Base-by-base conservation (phyloP, 129 eudicot genomes). In the Scalesia atractyloides region DNA sequence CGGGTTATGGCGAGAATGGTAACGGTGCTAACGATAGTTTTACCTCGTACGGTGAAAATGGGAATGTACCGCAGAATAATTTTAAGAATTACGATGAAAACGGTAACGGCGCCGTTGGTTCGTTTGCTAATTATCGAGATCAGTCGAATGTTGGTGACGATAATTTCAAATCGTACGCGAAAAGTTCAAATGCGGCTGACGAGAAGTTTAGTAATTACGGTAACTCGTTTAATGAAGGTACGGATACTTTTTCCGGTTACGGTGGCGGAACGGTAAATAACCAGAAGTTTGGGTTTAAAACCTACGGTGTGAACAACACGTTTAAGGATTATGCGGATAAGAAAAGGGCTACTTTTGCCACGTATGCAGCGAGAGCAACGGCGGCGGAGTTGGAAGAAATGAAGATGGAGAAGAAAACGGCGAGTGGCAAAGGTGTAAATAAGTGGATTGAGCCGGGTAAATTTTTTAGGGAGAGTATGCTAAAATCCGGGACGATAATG, bases 401-500 rank as follows among this genome's bases (percentile, higher is more conserved):
- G 72, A 76, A 61, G 63, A 18, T 34, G 34, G 34, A 30, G 19
- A 64, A 48, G 10, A 46, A 54, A 5, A 12, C 44, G 68, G 52
- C 7, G 6, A 59, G 70, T 76, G 89, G 82, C 67, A 89, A 87
- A 63, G 12, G 7, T 22, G 91, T 73, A 30, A 93, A 87, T 76
- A 87, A 81, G 76, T 90, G 97, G 97, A 76, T 90, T 22, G 97
- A 90, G 73, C 94, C 91, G 44, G 97, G 97, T 17, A 90, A 85
- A 9, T 90, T 90, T 44, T 90, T 90, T 46, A 68, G 97, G 50
- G 97, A 90, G 83, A 73, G 72, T 9, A 68, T 62, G 86, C 41
- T 90, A 47, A 85, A 79, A 77, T 44, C 70, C 7, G 97, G 97
- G 22, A 79, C 68, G 30, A 64, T 87, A 14, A 80, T 90, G 79